Conservation (phyloP, 163 green algal species). For the Chlorella variabilis region DNA sequence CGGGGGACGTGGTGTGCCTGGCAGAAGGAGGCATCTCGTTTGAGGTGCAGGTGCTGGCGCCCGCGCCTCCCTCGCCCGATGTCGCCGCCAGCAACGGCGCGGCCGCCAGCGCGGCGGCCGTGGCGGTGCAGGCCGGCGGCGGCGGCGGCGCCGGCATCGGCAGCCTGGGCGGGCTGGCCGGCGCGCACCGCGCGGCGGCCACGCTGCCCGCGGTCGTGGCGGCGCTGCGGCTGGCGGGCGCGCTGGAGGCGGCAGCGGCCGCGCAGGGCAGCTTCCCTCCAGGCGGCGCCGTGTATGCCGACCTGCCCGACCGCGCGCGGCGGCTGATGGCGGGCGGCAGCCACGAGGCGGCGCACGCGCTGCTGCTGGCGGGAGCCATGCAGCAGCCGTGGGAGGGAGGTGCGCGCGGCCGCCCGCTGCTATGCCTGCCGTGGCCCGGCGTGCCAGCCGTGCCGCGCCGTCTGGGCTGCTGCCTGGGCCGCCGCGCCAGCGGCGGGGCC, state of each 20-base stretch:
- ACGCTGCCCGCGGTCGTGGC: neutral
- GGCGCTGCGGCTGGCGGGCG: constrained; percentile 23
- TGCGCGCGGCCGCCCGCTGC: neutral
- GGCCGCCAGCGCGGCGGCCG: neutral
- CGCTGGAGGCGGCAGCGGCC: constrained; percentile 27
- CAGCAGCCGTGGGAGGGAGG: constrained; percentile 19
- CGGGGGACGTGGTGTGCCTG: constrained; percentile 41
- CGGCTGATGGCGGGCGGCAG: constrained; percentile 23
- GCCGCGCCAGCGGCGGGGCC: too few relatives aligned
- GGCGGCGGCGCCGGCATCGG: neutral
- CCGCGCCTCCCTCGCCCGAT: neutral
- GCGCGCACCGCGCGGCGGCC: neutral
- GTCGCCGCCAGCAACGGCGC: neutral
- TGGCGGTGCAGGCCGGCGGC: too few relatives aligned
- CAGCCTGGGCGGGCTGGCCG: neutral
- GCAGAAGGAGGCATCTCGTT: constrained; percentile 36
- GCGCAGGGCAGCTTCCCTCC: constrained; percentile 33
- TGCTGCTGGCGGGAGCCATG: constrained; percentile 48
- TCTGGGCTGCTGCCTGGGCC: too few relatives aligned
- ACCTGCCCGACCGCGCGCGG: constrained; percentile 25
- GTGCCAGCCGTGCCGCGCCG: too few relatives aligned
- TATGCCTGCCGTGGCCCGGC: neutral
- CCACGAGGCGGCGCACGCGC: constrained; percentile 30
- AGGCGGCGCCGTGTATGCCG: neutral
- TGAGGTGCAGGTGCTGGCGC: constrained; percentile 12